phyloP scores from a whole-genome alignment of 768 basidiomycete genomes.

The Suillus fuscotomentosus region DNA sequence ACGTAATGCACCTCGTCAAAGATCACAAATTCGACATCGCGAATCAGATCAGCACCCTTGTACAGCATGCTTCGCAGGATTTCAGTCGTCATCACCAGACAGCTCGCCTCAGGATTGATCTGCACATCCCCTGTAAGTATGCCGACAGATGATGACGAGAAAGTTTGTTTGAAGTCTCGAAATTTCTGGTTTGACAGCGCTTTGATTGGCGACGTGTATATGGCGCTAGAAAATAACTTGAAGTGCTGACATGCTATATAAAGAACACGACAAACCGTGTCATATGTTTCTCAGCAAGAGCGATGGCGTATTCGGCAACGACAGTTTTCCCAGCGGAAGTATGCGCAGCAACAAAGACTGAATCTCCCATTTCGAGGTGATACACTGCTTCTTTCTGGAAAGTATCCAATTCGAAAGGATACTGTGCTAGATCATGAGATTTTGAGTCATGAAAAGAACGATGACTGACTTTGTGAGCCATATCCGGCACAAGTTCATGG shows the following conservation, averaged over 20 bases:
- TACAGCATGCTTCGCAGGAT: slow-evolving; percentile 98
- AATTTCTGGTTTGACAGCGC: slow-evolving; percentile 99
- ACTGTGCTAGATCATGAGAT: slow-evolving; percentile 43
- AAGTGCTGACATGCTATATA: slow-evolving; percentile 14
- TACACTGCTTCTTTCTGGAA: slow-evolving; percentile 99
- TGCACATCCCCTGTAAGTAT: slow-evolving; percentile 99
- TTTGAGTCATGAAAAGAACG: not conserved
- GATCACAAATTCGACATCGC: slow-evolving; percentile 99
- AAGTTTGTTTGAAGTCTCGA: slow-evolving; percentile 96
- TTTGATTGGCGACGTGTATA: slow-evolving; percentile 99
- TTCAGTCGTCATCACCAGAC: slow-evolving; percentile 97
- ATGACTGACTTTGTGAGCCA: slow-evolving; percentile 83
- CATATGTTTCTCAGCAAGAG: slow-evolving; percentile 96
- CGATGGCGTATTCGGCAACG: slow-evolving; percentile 98
- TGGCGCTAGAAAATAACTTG: slow-evolving; percentile 58
- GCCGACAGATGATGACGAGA: slow-evolving; percentile 87
- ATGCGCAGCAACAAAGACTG: slow-evolving; percentile 99
- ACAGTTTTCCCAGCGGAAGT: slow-evolving; percentile 99
- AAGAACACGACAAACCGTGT: slow-evolving; percentile 63
- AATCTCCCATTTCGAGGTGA: slow-evolving; percentile 95
- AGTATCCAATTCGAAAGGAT: slow-evolving; percentile 97
- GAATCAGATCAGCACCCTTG: slow-evolving; percentile 96
- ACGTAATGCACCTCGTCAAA: slow-evolving; percentile 99
- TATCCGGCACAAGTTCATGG: slow-evolving; percentile 89
- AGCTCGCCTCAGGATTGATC: slow-evolving; percentile 97